Conservation (phyloP, 2,329 filamentous ascomycete species). For the Biscogniauxia sp. region DNA sequence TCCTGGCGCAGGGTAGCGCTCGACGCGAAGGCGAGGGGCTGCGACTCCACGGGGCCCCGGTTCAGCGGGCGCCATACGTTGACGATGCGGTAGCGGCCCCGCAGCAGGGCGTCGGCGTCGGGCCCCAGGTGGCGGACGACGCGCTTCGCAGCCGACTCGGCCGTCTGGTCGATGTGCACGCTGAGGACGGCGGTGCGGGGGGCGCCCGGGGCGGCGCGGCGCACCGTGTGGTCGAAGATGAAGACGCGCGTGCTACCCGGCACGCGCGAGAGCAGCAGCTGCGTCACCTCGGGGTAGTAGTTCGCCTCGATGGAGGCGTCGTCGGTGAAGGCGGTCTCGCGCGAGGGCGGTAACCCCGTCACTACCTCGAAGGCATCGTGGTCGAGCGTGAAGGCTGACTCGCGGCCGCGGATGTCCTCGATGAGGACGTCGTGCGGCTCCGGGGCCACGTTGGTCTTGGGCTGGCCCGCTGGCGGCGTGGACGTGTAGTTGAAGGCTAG, state of each 20-base stretch:
- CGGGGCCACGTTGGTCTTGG: slow-evolving; percentile 63
- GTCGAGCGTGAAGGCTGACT: slow-evolving; percentile 66
- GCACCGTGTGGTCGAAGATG: slow-evolving; percentile 87
- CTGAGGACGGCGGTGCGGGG: slow-evolving; percentile 66
- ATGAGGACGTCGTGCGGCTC: slow-evolving; percentile 54
- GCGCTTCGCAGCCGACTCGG: slow-evolving; percentile 61
- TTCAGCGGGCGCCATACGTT: slow-evolving; percentile 79
- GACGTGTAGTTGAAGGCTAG: slow-evolving; percentile 68
- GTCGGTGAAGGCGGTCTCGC: slow-evolving; percentile 61
- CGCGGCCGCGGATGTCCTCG: slow-evolving; percentile 70
- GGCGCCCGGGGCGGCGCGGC: slow-evolving; percentile 59
- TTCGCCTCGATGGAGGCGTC: slow-evolving; percentile 65
- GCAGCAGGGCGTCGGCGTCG: slow-evolving; percentile 65
- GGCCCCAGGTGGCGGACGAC: slow-evolving; percentile 64
- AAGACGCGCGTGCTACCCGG: slow-evolving; percentile 65
- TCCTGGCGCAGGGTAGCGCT: slow-evolving; percentile 57
- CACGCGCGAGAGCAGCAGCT: slow-evolving; percentile 64
- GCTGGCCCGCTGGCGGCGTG: slow-evolving; percentile 55
- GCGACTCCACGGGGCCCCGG: slow-evolving; percentile 59
- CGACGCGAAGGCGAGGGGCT: slow-evolving; percentile 67
- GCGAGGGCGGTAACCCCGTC: slow-evolving; percentile 53
- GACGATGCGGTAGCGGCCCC: slow-evolving; percentile 74
- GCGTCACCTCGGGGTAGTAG: slow-evolving; percentile 85
- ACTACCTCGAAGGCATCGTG: slow-evolving; percentile 72
- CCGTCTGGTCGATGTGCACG: slow-evolving; percentile 84